Evolutionary conservation across 169 alveolate species (phyloP).

Genomic region (Plasmodium gonderi): DNA sequence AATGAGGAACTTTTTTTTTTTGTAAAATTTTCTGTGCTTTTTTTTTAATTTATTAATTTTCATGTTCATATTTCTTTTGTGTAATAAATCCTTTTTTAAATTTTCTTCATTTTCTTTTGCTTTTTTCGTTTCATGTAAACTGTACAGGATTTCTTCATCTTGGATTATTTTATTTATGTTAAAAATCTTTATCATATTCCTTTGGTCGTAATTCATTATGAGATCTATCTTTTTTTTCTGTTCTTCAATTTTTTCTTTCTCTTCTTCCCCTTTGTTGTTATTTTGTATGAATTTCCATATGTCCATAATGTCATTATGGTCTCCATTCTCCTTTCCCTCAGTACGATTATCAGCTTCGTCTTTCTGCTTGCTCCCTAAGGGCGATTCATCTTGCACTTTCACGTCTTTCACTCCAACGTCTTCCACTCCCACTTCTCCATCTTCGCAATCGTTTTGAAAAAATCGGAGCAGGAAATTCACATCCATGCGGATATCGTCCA

Average conservation of each 20-base stretch:
- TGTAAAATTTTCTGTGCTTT: conserved; percentile 11
- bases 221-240: conserved; percentile 33
- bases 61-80: conserved; percentile 36
- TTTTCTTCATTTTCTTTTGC: conserved; percentile 47
- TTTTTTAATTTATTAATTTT: conserved; percentile 41
- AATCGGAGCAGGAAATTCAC: neutral
- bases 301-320: conserved; percentile 21
- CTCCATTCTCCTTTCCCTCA: neutral
- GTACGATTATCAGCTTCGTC: neutral
- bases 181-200: conserved; percentile 9
- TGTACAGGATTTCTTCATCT: conserved; percentile 52
- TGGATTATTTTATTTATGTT: conserved; percentile 5
- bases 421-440: neutral
- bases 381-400: neutral
- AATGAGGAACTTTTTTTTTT: conserved; percentile 41
- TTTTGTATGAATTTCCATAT: conserved; percentile 44
- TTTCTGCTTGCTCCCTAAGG: neutral
- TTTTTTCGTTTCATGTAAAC: conserved; percentile 53
- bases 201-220: conserved; percentile 39
- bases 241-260: conserved; percentile 38
- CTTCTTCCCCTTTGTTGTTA: conserved; percentile 24
- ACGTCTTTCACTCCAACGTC: neutral
- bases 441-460: neutral
- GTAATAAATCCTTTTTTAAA: conserved; percentile 22
- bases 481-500: conserved; percentile 5